These are phyloP conservation scores for Cystobasidium pallidum DNA, from an alignment of 1,284 basidiomycete genomes.

Conservation along the genomic window DNA sequence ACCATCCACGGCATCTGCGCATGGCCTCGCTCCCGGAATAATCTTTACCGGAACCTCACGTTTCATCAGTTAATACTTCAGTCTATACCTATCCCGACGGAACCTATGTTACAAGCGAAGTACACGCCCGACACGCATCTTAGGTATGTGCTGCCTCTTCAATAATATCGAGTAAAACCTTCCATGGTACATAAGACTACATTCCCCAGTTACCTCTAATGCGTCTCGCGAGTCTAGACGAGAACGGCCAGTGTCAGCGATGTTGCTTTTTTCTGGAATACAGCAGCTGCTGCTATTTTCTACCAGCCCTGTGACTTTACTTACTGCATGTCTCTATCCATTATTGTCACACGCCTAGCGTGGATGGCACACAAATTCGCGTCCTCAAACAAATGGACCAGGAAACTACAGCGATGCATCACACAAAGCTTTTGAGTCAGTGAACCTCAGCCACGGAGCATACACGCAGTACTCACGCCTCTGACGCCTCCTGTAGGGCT, in stretches of 20 bases:
- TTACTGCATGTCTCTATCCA: conserved; percentile 90
- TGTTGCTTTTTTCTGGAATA: not conserved
- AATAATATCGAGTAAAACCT: no score
- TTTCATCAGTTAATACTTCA: no score
- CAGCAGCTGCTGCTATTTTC: not conserved
- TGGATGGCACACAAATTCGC: conserved; percentile 88
- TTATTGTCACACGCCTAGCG: conserved; percentile 97
- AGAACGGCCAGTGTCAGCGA: not conserved
- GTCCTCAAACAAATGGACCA: conserved; percentile 94
- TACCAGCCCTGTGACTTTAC: not conserved
- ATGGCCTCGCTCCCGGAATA: no score
- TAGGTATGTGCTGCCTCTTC: no score
- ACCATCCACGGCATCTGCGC: no score
- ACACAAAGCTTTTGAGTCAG: not conserved
- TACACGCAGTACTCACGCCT: conserved; percentile 66
- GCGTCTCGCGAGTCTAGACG: conserved; percentile 15
- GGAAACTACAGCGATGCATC: conserved; percentile 53
- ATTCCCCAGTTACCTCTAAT: conserved; percentile 38
- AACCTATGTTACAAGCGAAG: no score
- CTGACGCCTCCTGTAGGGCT: conserved; percentile 91
- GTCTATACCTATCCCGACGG: no score
- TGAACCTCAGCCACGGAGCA: not conserved
- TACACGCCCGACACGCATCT: no score
- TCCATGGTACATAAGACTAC: no score
- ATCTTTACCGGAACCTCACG: no score